These are phyloP conservation scores for Auriculariales sp. DNA, from an alignment of 768 basidiomycete genomes.

Conservation along the genomic window DNA sequence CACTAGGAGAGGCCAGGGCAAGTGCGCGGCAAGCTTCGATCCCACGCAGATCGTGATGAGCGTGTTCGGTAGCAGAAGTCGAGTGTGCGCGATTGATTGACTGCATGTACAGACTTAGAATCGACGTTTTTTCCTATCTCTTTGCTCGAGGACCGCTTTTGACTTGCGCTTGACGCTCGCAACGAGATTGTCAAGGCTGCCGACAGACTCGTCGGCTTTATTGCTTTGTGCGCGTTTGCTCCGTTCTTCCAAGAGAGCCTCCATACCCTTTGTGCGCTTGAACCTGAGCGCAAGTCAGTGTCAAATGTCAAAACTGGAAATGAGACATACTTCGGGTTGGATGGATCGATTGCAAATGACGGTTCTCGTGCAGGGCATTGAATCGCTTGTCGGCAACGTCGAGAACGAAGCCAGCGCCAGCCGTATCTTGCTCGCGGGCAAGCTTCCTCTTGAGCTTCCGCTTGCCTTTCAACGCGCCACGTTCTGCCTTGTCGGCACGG, in stretches of 20 bases:
- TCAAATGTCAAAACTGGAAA: neutral
- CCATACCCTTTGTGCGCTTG: slow-evolving; percentile 87
- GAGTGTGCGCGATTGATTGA: no score
- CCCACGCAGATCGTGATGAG: neutral
- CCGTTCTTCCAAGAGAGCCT: slow-evolving; percentile 72
- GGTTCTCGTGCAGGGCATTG: slow-evolving; percentile 79
- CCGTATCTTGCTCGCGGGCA: slow-evolving; percentile 32
- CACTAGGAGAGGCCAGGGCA: slow-evolving; percentile 3
- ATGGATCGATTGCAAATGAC: slow-evolving; percentile 90
- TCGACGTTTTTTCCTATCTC: no score
- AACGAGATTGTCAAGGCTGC: slow-evolving; percentile 50
- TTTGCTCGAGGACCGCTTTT: no score
- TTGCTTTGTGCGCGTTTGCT: slow-evolving; percentile 13
- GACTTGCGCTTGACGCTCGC: slow-evolving; percentile 82
- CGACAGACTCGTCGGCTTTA: slow-evolving; percentile 14
- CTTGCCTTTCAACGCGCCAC: slow-evolving; percentile 25
- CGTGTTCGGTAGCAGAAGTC: neutral
- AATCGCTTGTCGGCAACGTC: slow-evolving; percentile 83
- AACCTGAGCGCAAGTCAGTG: slow-evolving; percentile 38
- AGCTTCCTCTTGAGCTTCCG: slow-evolving; percentile 24
- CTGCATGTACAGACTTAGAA: no score
- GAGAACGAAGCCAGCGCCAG: slow-evolving; percentile 70
- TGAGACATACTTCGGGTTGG: slow-evolving; percentile 72
- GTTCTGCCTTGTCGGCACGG: slow-evolving; percentile 60
- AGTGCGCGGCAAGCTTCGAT: neutral